These are phyloP conservation scores for Talaromyces atroroseus DNA, from an alignment of 2,329 filamentous ascomycete species.

Conservation along the genomic window DNA sequence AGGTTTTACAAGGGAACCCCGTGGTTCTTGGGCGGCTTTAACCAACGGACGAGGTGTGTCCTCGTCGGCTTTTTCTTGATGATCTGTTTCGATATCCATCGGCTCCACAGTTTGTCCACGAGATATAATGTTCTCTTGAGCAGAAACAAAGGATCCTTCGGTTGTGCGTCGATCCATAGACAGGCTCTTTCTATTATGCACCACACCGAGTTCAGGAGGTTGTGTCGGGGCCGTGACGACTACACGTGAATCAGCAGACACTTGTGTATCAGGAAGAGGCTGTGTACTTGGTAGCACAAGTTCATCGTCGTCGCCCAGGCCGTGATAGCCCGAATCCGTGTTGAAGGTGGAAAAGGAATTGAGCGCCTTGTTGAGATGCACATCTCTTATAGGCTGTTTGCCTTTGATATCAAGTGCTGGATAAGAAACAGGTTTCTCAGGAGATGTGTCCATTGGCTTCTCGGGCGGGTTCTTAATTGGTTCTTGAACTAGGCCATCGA, in stretches of 20 bases:
- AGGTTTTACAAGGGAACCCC: slow-evolving; percentile 15
- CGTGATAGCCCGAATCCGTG: slow-evolving; percentile 46
- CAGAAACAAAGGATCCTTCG: slow-evolving; percentile 45
- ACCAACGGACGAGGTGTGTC: slow-evolving; percentile 14
- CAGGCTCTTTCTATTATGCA: slow-evolving; percentile 17
- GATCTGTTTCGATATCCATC: slow-evolving; percentile 25
- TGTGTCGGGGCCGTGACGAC: neutral
- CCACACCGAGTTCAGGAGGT: slow-evolving; percentile 18
- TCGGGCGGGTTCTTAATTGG: neutral
- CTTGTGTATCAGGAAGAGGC: slow-evolving; percentile 5
- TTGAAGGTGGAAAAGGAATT: slow-evolving; percentile 39
- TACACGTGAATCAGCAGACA: slow-evolving; percentile 20
- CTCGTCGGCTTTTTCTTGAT: slow-evolving; percentile 18
- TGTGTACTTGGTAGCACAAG: slow-evolving; percentile 30
- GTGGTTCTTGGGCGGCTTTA: slow-evolving; percentile 12
- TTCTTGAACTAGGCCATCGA: neutral
- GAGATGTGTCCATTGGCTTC: neutral
- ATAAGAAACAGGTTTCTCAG: neutral
- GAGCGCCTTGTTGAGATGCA: slow-evolving; percentile 24
- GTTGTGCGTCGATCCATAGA: slow-evolving; percentile 34
- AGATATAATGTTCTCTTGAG: slow-evolving; percentile 33
- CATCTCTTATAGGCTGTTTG: slow-evolving; percentile 10
- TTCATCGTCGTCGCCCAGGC: slow-evolving; percentile 38
- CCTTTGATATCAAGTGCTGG: slow-evolving; percentile 8
- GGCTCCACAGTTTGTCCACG: slow-evolving; percentile 35